Evolutionary conservation across 345 rosid species (phyloP).

Genomic region (Populus davidiana): DNA sequence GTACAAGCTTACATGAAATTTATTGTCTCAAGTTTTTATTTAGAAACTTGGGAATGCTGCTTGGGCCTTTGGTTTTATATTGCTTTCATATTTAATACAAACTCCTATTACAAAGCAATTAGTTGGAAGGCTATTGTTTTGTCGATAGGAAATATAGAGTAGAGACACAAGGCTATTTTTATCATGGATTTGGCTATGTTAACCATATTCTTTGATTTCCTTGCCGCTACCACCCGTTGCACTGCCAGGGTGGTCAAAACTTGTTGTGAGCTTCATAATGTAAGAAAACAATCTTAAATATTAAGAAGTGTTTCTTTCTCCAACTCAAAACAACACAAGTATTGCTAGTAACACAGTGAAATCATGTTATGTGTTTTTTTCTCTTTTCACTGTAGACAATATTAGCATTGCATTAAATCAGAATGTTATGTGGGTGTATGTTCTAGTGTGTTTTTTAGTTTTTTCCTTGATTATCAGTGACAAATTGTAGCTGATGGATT

Average conservation of each 20-base stretch:
- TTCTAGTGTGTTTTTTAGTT: background rate
- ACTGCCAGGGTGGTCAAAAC: background rate
- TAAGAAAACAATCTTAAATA: background rate
- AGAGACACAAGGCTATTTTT: no score
- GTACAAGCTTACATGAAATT: background rate
- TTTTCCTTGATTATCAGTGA: conserved; percentile 4
- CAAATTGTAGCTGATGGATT: conserved; percentile 10
- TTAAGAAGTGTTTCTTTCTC: background rate
- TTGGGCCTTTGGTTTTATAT: background rate
- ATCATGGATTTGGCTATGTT: no score
- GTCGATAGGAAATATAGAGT: background rate
- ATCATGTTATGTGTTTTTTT: no score
- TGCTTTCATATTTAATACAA: no score
- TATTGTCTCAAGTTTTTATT: background rate
- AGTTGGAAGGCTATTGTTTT: background rate
- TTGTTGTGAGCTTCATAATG: background rate
- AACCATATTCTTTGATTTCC: background rate
- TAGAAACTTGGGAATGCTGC: background rate
- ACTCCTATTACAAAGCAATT: background rate
- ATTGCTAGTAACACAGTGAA: background rate
- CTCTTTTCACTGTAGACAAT: background rate
- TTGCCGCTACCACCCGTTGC: no score
- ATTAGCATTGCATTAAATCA: background rate
- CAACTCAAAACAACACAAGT: background rate
- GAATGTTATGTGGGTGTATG: background rate